phyloP scores from a whole-genome alignment of 805 yeast species.

The Komagataella mondaviorum region DNA sequence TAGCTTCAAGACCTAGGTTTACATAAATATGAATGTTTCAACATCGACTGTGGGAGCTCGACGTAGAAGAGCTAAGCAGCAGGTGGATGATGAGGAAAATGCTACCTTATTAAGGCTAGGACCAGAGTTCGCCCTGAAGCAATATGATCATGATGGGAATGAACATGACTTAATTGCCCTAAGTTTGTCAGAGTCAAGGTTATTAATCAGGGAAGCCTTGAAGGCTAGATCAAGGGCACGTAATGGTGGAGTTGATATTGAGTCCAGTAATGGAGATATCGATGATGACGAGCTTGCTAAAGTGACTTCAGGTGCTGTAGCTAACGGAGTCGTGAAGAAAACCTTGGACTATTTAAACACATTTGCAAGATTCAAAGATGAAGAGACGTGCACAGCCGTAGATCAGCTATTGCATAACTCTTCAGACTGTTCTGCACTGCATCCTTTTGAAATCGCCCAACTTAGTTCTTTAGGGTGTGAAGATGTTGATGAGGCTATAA shows the following conservation, averaged over 20 bases:
- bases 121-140: constrained; percentile 79
- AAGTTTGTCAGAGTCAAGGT: constrained; percentile 80
- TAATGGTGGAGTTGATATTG: constrained; percentile 29
- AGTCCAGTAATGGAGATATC: constrained; percentile 21
- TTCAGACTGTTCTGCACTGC: constrained; percentile 63
- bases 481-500: constrained; percentile 92
- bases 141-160: constrained; percentile 70
- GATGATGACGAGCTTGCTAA: constrained; percentile 36
- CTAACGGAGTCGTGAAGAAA: constrained; percentile 81
- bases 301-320: constrained; percentile 52
- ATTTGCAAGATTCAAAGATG: constrained; percentile 85
- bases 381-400: constrained; percentile 86
- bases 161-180: constrained; percentile 69
- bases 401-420: constrained; percentile 61
- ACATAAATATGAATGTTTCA: constrained; percentile 58
- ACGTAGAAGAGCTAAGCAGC: constrained; percentile 55
- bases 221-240: constrained; percentile 35
- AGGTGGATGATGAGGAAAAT: constrained; percentile 81
- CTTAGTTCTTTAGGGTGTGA: constrained; percentile 80
- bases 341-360: constrained; percentile 76
- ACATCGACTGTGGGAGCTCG: constrained; percentile 80
- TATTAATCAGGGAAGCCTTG: constrained; percentile 81
- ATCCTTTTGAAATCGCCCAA: constrained; percentile 94
- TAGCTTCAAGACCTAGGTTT: not conserved
- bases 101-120: constrained; percentile 82